Evolutionary conservation across 106 monocot genomes (phyloP), one percentile per base, ranked within the genome.

Genomic region (Narthecium ossifragum): DNA sequence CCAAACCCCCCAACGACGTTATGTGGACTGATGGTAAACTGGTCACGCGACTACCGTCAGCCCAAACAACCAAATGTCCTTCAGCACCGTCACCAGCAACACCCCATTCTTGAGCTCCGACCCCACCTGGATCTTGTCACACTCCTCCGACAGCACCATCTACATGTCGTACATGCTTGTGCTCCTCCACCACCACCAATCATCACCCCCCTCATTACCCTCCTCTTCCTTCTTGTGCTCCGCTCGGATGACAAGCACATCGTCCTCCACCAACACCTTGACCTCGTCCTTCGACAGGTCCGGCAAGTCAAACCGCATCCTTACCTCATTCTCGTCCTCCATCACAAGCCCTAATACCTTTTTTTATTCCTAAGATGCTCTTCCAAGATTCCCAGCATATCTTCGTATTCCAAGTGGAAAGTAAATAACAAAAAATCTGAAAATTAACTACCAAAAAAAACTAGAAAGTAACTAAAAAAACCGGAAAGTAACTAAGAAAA

Each of bases 251-350:
- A 86, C 80, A 40, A 92, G 73, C 37, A 80, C 68, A 60, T 92
- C 82, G 51, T 77, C 77, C 74, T 92, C 91, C 26, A 92, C 75
- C 22, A 55, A 67, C 41, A 92, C 78, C 65, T 74, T 82, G 46
- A 92, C 80, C 45, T 86, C 91, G 48, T 86, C 91, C 64, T 77
- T 82, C 1, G 78, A 70, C 59, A 92, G 31, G 25, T 86, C 91
- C 47, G 86, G 86, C 86, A 92, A 71, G 79, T 86, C 91, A 60
- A 92, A 86, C 77, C 91, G 37, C 91, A 92, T 74, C 69, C 33
- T 79, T 32, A 92, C 68, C 62, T 77, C 82, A 24, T 76, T 66
- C 51, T 86, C 86, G 28, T 92, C 82, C 57, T 92, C 83, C 67
- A 57, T 50, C 29, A 86, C 47, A 57, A 83, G 83, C 91, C 91